Evolutionary conservation across 2,329 filamentous ascomycete species (phyloP).

Genomic region (Botrytis fragariae): DNA sequence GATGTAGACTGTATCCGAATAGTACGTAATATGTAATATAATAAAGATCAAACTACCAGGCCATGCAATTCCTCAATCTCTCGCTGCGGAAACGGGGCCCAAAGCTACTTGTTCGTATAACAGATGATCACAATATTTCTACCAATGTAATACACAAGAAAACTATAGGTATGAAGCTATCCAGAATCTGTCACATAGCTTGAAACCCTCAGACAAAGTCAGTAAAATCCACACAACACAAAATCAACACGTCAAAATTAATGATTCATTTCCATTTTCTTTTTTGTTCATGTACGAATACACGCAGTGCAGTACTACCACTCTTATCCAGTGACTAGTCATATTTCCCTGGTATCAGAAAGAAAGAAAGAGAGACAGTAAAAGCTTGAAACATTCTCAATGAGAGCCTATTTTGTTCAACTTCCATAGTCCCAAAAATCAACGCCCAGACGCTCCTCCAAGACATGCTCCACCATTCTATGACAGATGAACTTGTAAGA

Average conservation of each 20-base stretch:
- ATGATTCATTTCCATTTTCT: not conserved
- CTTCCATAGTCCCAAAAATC: not conserved
- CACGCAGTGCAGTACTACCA: not conserved
- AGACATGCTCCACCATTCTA: not conserved
- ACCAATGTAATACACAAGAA: not conserved
- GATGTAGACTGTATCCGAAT: not conserved
- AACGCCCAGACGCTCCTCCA: not conserved
- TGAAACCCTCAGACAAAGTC: not conserved
- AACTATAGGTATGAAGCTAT: not conserved
- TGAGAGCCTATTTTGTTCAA: not conserved
- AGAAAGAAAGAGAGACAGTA: not conserved
- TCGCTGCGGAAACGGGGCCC: not conserved
- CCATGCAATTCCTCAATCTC: not conserved
- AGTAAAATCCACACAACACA: not conserved
- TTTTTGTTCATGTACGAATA: not conserved
- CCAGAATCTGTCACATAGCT: not conserved
- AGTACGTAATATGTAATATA: not conserved
- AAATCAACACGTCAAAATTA: not conserved
- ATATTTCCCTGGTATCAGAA: not conserved
- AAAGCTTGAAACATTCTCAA: not conserved
- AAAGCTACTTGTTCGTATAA: not conserved
- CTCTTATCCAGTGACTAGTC: not conserved
- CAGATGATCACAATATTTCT: not conserved
- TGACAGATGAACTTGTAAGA: not conserved
- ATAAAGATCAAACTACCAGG: not conserved